A percentile compares a stretch with the other conserved stretches of the same genome.
Evolutionary conservation across 2,329 filamentous ascomycete genomes (phyloP).

Genomic region (Cladophialophora carrionii): DNA sequence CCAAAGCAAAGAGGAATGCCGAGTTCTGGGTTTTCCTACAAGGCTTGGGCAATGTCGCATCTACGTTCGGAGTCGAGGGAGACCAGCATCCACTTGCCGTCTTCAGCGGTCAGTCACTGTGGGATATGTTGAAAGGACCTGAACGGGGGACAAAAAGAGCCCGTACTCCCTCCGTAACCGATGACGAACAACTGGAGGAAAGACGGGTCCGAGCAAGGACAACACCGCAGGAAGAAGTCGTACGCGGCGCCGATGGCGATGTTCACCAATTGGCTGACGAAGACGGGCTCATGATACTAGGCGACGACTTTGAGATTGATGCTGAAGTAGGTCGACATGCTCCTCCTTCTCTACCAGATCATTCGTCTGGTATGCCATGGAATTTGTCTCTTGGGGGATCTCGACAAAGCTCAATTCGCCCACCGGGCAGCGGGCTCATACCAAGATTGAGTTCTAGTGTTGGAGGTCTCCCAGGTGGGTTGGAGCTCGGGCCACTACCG

Average conservation of each 20-base stretch:
- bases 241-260: conserved; percentile 37
- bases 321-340: conserved; percentile 66
- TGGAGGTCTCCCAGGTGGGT: conserved; percentile 39
- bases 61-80: conserved; percentile 49
- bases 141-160: conserved; percentile 39
- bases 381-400: conserved; percentile 60
- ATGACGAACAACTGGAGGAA: conserved; percentile 39
- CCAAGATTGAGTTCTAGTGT: conserved; percentile 45
- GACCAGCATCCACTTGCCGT: conserved; percentile 57
- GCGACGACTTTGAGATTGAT: conserved; percentile 54
- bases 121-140: conserved; percentile 50
- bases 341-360: conserved; percentile 67
- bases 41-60: conserved; percentile 60
- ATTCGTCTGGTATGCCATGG: conserved; percentile 70
- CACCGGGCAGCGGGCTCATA: conserved; percentile 42
- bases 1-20: conserved; percentile 65
- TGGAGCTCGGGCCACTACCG: conserved; percentile 38
- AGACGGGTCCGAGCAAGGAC: conserved; percentile 46
- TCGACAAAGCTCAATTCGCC: conserved; percentile 48
- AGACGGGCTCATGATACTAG: conserved; percentile 47
- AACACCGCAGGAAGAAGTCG: conserved; percentile 41
- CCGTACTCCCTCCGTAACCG: conserved; percentile 39
- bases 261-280: conserved; percentile 39
- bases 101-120: conserved; percentile 62
- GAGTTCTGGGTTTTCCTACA: conserved; percentile 62